phyloP scores from a whole-genome alignment of 495 filamentous ascomycete genomes.

The Hamigera avellanea region DNA sequence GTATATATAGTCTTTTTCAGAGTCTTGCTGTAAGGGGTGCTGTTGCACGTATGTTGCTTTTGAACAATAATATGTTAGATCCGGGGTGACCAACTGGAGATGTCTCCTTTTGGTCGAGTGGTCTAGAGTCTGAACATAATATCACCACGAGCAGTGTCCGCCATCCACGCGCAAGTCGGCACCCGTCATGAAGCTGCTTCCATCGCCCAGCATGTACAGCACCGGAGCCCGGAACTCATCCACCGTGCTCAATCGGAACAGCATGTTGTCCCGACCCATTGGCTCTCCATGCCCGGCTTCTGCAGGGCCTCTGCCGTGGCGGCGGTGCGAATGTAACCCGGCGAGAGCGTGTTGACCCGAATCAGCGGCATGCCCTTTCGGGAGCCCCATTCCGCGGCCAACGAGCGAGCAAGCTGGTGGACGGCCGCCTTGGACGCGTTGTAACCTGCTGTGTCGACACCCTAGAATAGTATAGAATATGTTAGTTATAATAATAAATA shows the following conservation, averaged over 20 bases:
- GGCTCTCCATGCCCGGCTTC: conserved; percentile 41
- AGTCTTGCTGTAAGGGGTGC: too few species aligned
- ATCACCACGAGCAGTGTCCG: conserved; percentile 46
- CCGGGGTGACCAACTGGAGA: too few species aligned
- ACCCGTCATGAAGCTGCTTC: conserved; percentile 63
- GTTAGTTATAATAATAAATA: too few species aligned
- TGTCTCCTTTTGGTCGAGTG: too few species aligned
- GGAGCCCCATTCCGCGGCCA: conserved; percentile 68
- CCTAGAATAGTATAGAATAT: too few species aligned
- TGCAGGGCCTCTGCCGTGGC: conserved; percentile 60
- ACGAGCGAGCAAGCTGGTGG: conserved; percentile 48
- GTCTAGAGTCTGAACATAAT: too few species aligned
- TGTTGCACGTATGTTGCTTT: too few species aligned
- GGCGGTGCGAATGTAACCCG: conserved; percentile 61
- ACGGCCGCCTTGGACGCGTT: conserved; percentile 62
- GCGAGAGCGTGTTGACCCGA: conserved; percentile 54
- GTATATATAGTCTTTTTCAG: too few species aligned
- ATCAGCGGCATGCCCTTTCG: conserved; percentile 57
- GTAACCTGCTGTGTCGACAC: conserved; percentile 53
- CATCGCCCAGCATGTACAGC: conserved; percentile 50
- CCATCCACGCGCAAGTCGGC: conserved; percentile 51
- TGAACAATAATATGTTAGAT: too few species aligned
- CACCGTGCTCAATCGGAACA: conserved; percentile 48
- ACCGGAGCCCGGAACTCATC: conserved; percentile 58
- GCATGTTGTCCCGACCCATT: conserved; percentile 63